Evolutionary conservation across 2,329 filamentous ascomycete genomes (phyloP), one percentile per base, ranked within the genome.

Genomic region (Cytospora piceicola): DNA sequence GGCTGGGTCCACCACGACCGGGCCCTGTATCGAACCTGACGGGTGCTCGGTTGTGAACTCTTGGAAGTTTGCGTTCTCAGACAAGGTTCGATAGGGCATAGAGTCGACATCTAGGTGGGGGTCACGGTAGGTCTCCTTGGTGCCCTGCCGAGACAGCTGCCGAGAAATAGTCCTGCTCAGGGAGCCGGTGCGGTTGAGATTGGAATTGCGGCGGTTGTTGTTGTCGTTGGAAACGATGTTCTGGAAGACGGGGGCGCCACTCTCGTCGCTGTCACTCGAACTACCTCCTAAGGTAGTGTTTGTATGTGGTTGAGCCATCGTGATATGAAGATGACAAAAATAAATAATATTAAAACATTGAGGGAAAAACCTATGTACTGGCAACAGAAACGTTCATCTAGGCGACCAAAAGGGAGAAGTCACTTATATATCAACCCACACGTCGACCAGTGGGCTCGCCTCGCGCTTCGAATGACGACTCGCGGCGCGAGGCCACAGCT

Each of bases 1-100:
- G n/a, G 46, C 27, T n/a, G 73, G 70, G 54, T 70, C 72, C 0
- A 58, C 29, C 24, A 72, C 69, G 0, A 60, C 51, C 5, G 77
- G 79, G 0, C 78, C 80, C 29, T 86, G 80, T 69, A 92, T 90
- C 62, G 85, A 80, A n/a, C 90, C 90, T 0, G 76, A 73, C 6
- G 79, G 75, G 2, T 85, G 88, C 75, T 92, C 89, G 64, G 82
- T 77, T 1, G 82, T 87, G 75, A 90, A 93, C 77, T 93, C 90
- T 39, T 83, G 81, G 63, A 93, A 78, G 73, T 90, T 86, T 68
- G 87, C 87, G 49, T 78, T 76, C 61, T 81, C 79, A 68, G 79
- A 87, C 32, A 92, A 79, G 20, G 86, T 89, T 69, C 89, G 85
- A 72, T 87, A 87, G 2, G 90, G 90, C 0, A 92, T 82, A 71